These are phyloP conservation scores for Chenopodium album DNA, from an alignment of 148 eudicot species.

Conservation along the genomic window DNA sequence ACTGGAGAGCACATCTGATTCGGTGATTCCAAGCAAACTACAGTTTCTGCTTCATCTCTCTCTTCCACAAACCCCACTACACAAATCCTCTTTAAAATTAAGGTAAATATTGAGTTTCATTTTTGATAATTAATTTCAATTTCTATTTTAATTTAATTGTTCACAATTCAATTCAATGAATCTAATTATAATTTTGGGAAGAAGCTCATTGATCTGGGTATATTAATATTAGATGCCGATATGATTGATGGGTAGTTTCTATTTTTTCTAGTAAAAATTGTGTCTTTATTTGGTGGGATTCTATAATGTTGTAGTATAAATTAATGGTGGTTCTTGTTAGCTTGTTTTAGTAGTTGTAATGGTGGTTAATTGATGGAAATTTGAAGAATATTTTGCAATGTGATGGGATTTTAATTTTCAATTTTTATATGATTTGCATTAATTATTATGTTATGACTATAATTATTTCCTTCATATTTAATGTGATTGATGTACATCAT, in stretches of 20 bases:
- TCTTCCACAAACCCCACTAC: neutral
- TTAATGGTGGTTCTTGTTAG: conserved; percentile 10
- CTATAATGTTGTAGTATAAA: neutral
- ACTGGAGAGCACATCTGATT: conserved; percentile 18
- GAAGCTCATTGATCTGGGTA: neutral
- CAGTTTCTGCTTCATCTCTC: conserved; percentile 9
- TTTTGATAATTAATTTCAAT: neutral
- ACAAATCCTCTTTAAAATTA: conserved; percentile 1
- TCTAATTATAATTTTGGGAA: neutral
- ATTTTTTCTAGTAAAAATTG: neutral
- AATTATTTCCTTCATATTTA: too few species aligned
- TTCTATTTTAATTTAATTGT: neutral
- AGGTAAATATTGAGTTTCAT: neutral
- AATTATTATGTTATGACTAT: neutral
- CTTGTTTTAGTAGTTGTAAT: conserved; percentile 9
- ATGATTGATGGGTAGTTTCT: conserved; percentile 1
- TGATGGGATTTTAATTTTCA: neutral
- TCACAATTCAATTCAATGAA: neutral
- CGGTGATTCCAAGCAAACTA: neutral
- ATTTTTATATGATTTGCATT: conserved; percentile 17
- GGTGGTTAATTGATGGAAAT: conserved; percentile 1
- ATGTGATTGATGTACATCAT: neutral
- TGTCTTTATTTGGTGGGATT: neutral
- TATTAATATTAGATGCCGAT: neutral
- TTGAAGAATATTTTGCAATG: conserved; percentile 3